Percentiles rank a stretch among this genome's conserved stretches.
Conservation (phyloP, 1,284 basidiomycete genomes). For the Lentinula novae-zelandiae region DNA sequence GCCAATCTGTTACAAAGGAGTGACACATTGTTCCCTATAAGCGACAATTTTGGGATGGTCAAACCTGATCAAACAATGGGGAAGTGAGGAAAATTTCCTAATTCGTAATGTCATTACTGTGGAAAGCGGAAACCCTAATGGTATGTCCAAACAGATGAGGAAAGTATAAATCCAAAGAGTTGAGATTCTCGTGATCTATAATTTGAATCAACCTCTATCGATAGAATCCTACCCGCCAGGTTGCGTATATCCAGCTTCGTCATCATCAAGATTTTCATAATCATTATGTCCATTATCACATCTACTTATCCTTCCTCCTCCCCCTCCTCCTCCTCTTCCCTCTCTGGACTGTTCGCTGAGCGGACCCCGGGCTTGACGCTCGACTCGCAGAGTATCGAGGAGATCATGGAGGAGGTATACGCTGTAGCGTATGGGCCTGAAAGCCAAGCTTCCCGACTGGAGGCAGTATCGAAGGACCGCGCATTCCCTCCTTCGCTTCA, state of each 20-base stretch:
- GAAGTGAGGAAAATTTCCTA: background rate
- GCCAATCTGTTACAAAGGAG: background rate
- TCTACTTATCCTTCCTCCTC: background rate
- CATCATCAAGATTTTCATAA: background rate
- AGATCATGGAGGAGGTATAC: background rate
- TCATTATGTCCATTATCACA: background rate
- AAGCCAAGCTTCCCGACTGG: background rate
- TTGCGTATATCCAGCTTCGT: background rate
- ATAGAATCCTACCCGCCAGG: background rate
- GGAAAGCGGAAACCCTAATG: background rate
- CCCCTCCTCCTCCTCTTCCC: background rate
- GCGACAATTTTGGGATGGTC: background rate
- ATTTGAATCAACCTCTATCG: background rate
- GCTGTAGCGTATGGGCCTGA: background rate
- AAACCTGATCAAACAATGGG: background rate
- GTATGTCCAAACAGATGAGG: background rate
- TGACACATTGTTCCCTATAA: background rate
- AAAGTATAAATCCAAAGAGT: background rate
- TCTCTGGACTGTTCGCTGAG: background rate
- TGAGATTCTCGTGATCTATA: background rate
- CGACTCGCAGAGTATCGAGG: background rate
- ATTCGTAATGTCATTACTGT: background rate
- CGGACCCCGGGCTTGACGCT: background rate
- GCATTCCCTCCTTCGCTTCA: background rate
- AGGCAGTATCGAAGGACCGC: background rate